A percentile compares a stretch with the other conserved stretches of the same genome.
phyloP scores from a whole-genome alignment of 768 basidiomycete genomes.

The Podaxis rugospora region DNA sequence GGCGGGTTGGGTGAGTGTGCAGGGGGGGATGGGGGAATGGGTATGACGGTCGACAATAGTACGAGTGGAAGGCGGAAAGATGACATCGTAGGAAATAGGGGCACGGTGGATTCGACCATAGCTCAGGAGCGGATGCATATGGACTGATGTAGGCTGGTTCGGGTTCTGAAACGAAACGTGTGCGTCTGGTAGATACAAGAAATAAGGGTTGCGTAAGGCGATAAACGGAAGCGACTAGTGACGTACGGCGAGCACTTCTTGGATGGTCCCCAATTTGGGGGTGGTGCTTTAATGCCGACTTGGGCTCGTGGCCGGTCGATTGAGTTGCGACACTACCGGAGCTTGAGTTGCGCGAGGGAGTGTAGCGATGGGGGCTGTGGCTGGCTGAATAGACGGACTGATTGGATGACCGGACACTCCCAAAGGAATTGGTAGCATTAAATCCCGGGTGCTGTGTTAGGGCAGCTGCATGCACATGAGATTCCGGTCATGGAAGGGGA shows the following conservation, averaged over 20 bases:
- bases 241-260: constrained; percentile 35
- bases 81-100: constrained; percentile 59
- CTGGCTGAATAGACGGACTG: constrained; percentile 38
- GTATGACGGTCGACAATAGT: constrained; percentile 55
- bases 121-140: constrained; percentile 65
- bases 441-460: constrained; percentile 21
- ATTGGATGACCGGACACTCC: constrained; percentile 46
- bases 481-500: background rate
- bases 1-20: constrained; percentile 57
- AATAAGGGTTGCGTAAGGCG: background rate
- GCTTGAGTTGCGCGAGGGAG: constrained; percentile 34
- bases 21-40: constrained; percentile 47
- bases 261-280: constrained; percentile 34
- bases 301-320: constrained; percentile 26
- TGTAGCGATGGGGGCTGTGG: constrained; percentile 22
- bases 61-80: constrained; percentile 50
- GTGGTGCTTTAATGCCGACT: constrained; percentile 44
- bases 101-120: constrained; percentile 51
- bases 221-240: background rate
- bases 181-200: constrained; percentile 18
- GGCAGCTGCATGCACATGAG: constrained; percentile 12
- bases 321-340: constrained; percentile 31
- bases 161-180: constrained; percentile 32
- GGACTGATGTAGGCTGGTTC: constrained; percentile 31
- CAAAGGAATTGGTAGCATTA: constrained; percentile 21